These are phyloP conservation scores for Gleditsia sinensis DNA, from an alignment of 306 rosid genomes.

Conservation along the genomic window DNA sequence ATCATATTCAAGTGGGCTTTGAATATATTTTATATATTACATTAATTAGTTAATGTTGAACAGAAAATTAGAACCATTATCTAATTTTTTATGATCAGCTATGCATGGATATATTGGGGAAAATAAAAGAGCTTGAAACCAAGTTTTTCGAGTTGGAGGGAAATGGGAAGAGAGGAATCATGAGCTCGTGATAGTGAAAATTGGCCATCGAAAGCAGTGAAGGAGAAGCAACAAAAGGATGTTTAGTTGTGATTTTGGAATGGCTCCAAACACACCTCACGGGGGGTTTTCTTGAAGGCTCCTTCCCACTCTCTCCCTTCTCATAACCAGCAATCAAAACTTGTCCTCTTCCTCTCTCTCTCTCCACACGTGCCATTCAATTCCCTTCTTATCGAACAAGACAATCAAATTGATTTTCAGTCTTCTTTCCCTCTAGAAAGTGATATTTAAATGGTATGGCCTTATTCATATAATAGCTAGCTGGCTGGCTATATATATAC, in stretches of 20 bases:
- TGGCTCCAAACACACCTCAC: slow-evolving; percentile 99
- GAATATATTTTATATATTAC: neutral
- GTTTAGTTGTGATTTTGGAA: slow-evolving; percentile 65
- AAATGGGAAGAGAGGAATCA: slow-evolving; percentile 40
- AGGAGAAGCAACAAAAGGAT: slow-evolving; percentile 71
- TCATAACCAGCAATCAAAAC: slow-evolving; percentile 22
- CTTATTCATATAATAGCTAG: neutral
- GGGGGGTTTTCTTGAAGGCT: slow-evolving; percentile 63
- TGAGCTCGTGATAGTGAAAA: slow-evolving; percentile 68
- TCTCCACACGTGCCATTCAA: slow-evolving; percentile 86
- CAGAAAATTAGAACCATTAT: neutral
- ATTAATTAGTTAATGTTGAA: neutral
- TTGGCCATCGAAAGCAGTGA: slow-evolving; percentile 84
- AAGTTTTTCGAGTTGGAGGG: slow-evolving; percentile 8
- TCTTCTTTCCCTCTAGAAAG: slow-evolving; percentile 26
- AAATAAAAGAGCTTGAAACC: slow-evolving; percentile 1
- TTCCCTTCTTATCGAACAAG: slow-evolving; percentile 41
- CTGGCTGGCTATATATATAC: neutral
- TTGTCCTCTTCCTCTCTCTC: slow-evolving; percentile 47
- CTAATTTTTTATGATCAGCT: no score
- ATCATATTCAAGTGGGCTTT: no score
- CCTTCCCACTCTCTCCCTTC: slow-evolving; percentile 32
- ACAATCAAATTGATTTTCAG: slow-evolving; percentile 30
- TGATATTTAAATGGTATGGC: slow-evolving; percentile 4
- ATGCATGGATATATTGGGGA: slow-evolving; percentile 52